Base-by-base conservation (phyloP, 1,284 basidiomycete genomes). In the Heterobasidion annosum region DNA sequence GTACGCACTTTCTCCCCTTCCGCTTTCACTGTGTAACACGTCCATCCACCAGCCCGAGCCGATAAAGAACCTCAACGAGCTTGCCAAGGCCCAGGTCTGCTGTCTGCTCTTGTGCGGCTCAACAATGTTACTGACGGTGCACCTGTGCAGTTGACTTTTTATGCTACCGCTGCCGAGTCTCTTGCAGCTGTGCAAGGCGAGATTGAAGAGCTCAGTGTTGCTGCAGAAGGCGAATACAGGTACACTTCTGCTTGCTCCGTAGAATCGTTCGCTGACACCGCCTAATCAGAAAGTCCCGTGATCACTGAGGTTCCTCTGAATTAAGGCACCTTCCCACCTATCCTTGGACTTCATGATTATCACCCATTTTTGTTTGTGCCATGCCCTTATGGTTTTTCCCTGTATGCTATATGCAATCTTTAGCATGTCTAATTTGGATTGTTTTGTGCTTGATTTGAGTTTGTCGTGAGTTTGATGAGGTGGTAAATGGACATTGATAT, bases 201-300 rank as follows among this genome's bases (percentile, higher is more conserved):
- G 67, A 87, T 98, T 54, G 92, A 96, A 61, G 91, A 95, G 64
- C 77, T 95, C 57, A 88, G 85, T 53, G 86, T 91, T 15, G 89
- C 88, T 25, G 92, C 93, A 1, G 94, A 96, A 74, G 88, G 87
- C 57, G 92, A 94, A 67, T 97, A 94, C 75, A 87, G 93, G 83
- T 91, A 61, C 64, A 25, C 8, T 9, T 13, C 33, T 10, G 34
- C 48, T 8, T 25, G 34, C 5, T 34, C 35, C 13, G 12, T 37
- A 34, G 16, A 40, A 40, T 12, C 37, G n/a, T 25, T 18, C 48
- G 10, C 48, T 54, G 15, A 52, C 33, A 45, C 35, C 49, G 32
- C 19, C 33, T n/a, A 35, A 51, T 48, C 62, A 90, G 86, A 70
- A 89, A 89, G 79, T 85, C 87, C 68, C 82, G 87, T 70, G 87